phyloP scores from a whole-genome alignment of 2,329 filamentous ascomycete genomes.

The Apiospora kogelbergensis region DNA sequence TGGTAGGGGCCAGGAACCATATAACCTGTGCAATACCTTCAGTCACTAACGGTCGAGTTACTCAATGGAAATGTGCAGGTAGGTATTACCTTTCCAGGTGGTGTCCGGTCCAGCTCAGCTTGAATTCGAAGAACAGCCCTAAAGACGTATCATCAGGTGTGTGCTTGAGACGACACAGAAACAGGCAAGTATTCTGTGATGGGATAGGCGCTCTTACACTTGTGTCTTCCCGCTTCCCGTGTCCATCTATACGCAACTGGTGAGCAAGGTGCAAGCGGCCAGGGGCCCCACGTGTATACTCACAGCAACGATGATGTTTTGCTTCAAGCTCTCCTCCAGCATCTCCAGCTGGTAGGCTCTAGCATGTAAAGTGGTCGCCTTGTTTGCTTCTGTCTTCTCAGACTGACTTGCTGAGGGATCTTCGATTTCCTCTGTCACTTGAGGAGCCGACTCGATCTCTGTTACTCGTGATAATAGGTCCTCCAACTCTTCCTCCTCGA shows the following conservation, averaged over 20 bases:
- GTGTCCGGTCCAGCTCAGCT: constrained; percentile 58
- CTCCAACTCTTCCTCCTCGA: neutral
- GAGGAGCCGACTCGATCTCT: neutral
- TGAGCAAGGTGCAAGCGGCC: neutral
- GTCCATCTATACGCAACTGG: constrained; percentile 57
- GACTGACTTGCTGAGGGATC: neutral
- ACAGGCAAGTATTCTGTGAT: neutral
- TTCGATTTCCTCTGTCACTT: constrained; percentile 8
- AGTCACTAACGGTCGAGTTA: neutral
- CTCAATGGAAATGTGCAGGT: neutral
- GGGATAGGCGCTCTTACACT: constrained; percentile 52
- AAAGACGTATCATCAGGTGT: constrained; percentile 19
- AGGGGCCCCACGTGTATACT: constrained; percentile 20
- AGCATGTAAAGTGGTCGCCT: constrained; percentile 37
- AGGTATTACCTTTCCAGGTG: constrained; percentile 51
- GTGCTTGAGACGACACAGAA: neutral
- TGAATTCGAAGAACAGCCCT: constrained; percentile 69
- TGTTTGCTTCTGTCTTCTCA: constrained; percentile 17
- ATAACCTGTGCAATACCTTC: constrained; percentile 44
- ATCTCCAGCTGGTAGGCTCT: constrained; percentile 75
- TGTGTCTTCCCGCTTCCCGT: constrained; percentile 79
- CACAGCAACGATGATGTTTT: constrained; percentile 73
- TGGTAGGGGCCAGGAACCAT: constrained; percentile 75
- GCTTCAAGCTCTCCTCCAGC: constrained; percentile 65
- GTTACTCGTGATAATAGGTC: neutral